Conservation (phyloP, 75 land plant genomes). For the Pinus albicaulis region DNA sequence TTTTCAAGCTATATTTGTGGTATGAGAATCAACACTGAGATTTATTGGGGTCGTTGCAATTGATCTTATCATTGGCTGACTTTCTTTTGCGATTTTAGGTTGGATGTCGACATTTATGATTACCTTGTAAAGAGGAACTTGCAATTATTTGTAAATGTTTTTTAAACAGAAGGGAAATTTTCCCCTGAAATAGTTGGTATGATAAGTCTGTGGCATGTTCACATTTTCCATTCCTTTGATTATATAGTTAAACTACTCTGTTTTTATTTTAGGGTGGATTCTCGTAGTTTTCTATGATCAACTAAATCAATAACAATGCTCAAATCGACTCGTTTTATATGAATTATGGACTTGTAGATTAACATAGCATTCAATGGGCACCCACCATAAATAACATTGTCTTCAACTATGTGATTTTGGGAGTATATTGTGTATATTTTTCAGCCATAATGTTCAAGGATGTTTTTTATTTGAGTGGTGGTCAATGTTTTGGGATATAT, state of each 20-base stretch:
- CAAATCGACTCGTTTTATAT: neutral
- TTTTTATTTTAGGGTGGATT: neutral
- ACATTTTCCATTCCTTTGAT: neutral
- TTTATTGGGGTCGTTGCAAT: neutral
- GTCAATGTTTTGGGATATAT: constrained; percentile 99
- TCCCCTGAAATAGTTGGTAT: constrained; percentile 75
- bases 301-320: neutral
- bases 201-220: constrained; percentile 4
- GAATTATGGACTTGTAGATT: neutral
- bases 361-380: neutral
- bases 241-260: neutral
- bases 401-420: neutral
- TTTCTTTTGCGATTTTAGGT: constrained; percentile 31
- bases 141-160: constrained; percentile 80
- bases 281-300: neutral
- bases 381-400: neutral
- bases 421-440: constrained; percentile 8
- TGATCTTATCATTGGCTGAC: neutral
- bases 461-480: constrained; percentile 99
- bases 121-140: constrained; percentile 86
- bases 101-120: constrained; percentile 93
- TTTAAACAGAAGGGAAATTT: constrained; percentile 74
- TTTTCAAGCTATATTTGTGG: neutral
- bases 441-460: constrained; percentile 98
- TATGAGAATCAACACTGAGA: neutral